These are phyloP conservation scores for Botrytis fabae DNA, from an alignment of 2,329 filamentous ascomycete genomes.

Conservation along the genomic window DNA sequence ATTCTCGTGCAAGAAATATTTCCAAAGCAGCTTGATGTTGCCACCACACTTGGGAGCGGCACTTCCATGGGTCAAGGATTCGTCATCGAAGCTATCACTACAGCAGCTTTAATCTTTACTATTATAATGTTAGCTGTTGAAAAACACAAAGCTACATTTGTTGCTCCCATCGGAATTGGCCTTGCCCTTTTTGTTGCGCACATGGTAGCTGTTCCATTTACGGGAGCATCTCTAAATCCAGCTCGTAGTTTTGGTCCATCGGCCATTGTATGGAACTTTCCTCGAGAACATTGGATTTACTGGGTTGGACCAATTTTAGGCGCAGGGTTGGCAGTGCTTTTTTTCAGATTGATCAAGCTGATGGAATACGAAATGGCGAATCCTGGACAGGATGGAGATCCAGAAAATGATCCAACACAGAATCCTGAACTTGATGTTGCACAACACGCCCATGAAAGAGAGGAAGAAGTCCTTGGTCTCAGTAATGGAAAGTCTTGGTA, in stretches of 20 bases:
- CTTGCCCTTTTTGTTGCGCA: conserved; percentile 47
- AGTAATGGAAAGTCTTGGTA: neutral
- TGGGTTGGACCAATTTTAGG: conserved; percentile 55
- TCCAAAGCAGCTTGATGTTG: conserved; percentile 41
- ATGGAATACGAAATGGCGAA: conserved; percentile 55
- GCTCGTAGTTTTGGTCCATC: conserved; percentile 51
- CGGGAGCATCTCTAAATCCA: conserved; percentile 52
- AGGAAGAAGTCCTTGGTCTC: neutral
- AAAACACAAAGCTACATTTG: conserved; percentile 49
- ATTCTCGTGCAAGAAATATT: conserved; percentile 45
- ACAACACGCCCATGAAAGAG: conserved; percentile 31
- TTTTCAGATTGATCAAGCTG: conserved; percentile 53
- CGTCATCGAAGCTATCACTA: conserved; percentile 52
- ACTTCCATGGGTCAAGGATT: conserved; percentile 48
- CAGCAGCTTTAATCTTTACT: conserved; percentile 50
- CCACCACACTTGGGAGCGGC: conserved; percentile 46
- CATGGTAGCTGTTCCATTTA: conserved; percentile 44
- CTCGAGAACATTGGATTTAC: conserved; percentile 51
- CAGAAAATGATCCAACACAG: conserved; percentile 46
- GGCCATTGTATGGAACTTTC: conserved; percentile 47
- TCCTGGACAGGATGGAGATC: conserved; percentile 48
- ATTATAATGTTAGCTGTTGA: conserved; percentile 53
- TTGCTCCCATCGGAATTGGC: conserved; percentile 47
- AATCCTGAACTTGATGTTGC: conserved; percentile 44
- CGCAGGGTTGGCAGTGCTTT: conserved; percentile 48